Evolutionary conservation across 371 early-diverging fungal species (phyloP), one percentile per base, ranked within the genome.

Genomic region (Neoconidiobolus thromboides): DNA sequence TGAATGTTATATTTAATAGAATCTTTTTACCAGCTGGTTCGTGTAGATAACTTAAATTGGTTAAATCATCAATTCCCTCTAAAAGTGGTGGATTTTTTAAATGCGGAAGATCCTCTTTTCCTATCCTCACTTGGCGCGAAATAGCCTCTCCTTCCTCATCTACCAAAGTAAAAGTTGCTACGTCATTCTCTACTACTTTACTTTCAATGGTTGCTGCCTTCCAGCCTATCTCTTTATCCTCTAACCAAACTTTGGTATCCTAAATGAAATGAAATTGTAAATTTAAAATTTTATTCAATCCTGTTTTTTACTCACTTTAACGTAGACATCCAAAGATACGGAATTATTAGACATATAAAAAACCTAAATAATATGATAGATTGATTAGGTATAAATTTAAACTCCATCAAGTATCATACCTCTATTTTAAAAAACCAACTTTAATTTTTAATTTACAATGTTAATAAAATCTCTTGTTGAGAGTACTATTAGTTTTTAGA

Each of bases 31-130:
- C 83, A 43, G 84, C 85, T 14, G 88, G 86, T 64, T 94, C 95
- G 71, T 92, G 86, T 12, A 91, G 76, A 68, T 93, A 86, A 70
- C 88, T 87, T 48, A 93, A 77, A 62, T 78, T 85, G 1, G 95
- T 89, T 68, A 93, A 71, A 69, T 92, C 96, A 70, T 97, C 95
- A 51, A 82, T 84, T 54, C 88, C 86, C 62, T 93, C 93, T 58
- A 88, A 71, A 52, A 77, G 70, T 0, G 88, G 89, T 37, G 96
- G 93, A 67, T 93, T 93, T 68, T 89, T 79, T 54, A 93, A 71
- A 14, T 91, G 92, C 9, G 92, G 93, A 46, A 93, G 74, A 52
- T 75, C 78, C 42, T 75, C 74, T 59, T 73, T 77, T 48, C 69
- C 67, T 43, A 47, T 14, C 49, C 41, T 6, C 10, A 15, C 15